Evolutionary conservation across 768 basidiomycete genomes (phyloP).

Genomic region (Lentinula guzmanii): DNA sequence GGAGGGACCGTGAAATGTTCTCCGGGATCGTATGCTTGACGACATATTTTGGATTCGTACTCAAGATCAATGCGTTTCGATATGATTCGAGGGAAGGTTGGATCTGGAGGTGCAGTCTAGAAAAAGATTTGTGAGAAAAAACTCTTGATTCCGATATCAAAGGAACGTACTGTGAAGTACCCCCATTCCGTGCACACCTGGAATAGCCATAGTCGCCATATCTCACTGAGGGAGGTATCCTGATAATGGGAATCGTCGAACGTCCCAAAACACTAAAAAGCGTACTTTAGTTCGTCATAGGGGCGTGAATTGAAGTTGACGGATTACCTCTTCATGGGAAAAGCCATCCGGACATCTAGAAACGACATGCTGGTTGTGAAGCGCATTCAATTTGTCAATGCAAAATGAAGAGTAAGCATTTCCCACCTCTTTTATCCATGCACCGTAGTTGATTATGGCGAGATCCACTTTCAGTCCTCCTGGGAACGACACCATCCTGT

Average conservation of each 20-base stretch:
- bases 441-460: conserved; percentile 65
- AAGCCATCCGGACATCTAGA: conserved; percentile 46
- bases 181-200: conserved; percentile 97
- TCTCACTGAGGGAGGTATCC: conserved; percentile 54
- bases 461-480: conserved; percentile 48
- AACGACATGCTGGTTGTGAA: conserved; percentile 40
- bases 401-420: background rate
- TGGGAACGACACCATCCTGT: conserved; percentile 40
- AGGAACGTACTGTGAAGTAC: conserved; percentile 57
- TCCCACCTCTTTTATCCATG: conserved; percentile 66
- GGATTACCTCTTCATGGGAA: conserved; percentile 45
- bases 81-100: conserved; percentile 66
- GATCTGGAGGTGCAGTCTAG: conserved; percentile 72
- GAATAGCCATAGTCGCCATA: conserved; percentile 86
- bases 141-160: background rate
- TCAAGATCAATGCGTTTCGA: conserved; percentile 68
- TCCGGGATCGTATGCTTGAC: conserved; percentile 73
- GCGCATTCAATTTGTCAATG: background rate
- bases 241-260: conserved; percentile 63
- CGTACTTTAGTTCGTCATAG: background rate
- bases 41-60: conserved; percentile 31
- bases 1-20: conserved; percentile 65
- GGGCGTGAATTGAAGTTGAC: background rate
- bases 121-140: background rate
- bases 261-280: conserved; percentile 77